These are phyloP conservation scores for Martensiomyces pterosporus DNA, from an alignment of 192 early-diverging fungal species.

Conservation along the genomic window DNA sequence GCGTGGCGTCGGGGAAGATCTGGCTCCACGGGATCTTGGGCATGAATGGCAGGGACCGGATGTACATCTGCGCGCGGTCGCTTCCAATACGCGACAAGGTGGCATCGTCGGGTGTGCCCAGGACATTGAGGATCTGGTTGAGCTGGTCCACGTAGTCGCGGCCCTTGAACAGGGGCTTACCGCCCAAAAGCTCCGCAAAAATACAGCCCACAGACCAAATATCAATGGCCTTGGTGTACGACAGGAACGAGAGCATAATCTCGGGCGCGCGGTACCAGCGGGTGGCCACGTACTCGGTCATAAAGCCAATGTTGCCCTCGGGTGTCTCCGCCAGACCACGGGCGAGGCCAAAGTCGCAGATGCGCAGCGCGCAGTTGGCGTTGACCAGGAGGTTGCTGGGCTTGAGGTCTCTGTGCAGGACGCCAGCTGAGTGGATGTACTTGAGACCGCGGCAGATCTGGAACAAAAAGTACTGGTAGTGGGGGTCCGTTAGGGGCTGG, in stretches of 20 bases:
- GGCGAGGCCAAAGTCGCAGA: constrained; percentile 99
- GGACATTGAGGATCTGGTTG: constrained; percentile 91
- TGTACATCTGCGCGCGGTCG: constrained; percentile 94
- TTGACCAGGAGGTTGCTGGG: constrained; percentile 87
- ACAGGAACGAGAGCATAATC: constrained; percentile 96
- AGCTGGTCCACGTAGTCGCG: constrained; percentile 98
- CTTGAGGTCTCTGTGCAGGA: constrained; percentile 97
- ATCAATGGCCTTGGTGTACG: constrained; percentile 98
- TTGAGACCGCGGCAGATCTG: constrained; percentile 96
- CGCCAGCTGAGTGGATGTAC: constrained; percentile 97
- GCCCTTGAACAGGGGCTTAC: constrained; percentile 93
- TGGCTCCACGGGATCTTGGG: constrained; percentile 80
- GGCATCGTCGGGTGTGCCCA: constrained; percentile 93
- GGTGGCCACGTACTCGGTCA: constrained; percentile 99
- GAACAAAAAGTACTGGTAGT: constrained; percentile 99
- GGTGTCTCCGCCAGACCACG: constrained; percentile 81
- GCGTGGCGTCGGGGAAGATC: constrained; percentile 82
- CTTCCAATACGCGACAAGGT: constrained; percentile 84
- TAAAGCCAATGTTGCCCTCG: constrained; percentile 84
- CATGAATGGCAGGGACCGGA: constrained; percentile 85
- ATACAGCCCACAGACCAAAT: constrained; percentile 99
- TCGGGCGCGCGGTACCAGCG: constrained; percentile 99
- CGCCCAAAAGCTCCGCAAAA: constrained; percentile 94
- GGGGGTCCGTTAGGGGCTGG: constrained; percentile 91
- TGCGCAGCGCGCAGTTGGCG: constrained; percentile 89